phyloP scores from a whole-genome alignment of 2,329 filamentous ascomycete species.

The Epichloe festucae region DNA sequence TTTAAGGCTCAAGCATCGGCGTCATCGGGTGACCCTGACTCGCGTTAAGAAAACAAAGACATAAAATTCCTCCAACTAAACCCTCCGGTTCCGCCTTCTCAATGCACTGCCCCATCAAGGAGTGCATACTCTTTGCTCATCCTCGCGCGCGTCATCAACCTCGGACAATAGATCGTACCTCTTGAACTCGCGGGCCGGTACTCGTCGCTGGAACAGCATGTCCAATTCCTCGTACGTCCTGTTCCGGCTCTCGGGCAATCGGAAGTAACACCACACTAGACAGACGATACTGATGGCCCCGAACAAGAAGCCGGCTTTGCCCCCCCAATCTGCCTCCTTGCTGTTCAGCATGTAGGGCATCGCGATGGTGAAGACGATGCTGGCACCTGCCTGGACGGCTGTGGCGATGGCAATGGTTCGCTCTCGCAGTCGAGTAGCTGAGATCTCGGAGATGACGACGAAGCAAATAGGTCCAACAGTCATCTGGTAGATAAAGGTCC shows the following conservation, averaged over 20 bases:
- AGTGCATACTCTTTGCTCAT: not conserved
- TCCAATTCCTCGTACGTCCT: constrained; percentile 20
- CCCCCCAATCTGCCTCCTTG: constrained; percentile 20
- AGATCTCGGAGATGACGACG: constrained; percentile 27
- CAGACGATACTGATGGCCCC: constrained; percentile 13
- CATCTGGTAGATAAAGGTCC: constrained; percentile 28
- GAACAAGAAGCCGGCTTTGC: constrained; percentile 21
- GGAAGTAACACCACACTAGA: constrained; percentile 15
- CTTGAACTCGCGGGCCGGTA: constrained; percentile 9
- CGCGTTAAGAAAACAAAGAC: too few species aligned
- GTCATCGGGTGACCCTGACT: too few species aligned
- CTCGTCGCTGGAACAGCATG: constrained; percentile 14
- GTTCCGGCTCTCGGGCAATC: constrained; percentile 17
- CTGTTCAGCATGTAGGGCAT: constrained; percentile 21
- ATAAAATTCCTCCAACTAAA: too few species aligned
- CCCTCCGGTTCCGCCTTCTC: too few species aligned
- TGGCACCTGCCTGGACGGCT: constrained; percentile 13
- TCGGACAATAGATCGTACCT: constrained; percentile 10
- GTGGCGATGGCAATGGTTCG: constrained; percentile 20
- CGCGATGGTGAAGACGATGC: constrained; percentile 14
- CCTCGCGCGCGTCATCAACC: not conserved
- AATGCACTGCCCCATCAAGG: not conserved
- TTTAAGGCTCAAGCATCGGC: too few species aligned
- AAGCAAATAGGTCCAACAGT: constrained; percentile 29
- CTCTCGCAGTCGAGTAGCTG: constrained; percentile 20